Conservation (phyloP, 2,329 filamentous ascomycete genomes). For the Dothistroma septosporum region DNA sequence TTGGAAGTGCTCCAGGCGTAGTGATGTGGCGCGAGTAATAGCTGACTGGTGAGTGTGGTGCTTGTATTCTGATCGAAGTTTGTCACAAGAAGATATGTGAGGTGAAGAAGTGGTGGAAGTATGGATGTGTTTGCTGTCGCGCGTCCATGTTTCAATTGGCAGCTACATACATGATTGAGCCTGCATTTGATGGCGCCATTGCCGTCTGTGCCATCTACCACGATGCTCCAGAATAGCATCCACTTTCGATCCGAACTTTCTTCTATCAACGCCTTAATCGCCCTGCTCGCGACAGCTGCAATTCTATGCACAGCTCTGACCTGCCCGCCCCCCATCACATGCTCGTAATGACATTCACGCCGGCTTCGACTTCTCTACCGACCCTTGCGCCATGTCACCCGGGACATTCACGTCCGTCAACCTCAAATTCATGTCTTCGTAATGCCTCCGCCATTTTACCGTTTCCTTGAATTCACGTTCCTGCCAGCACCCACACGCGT, state of each 20-base stretch:
- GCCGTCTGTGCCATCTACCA: not conserved
- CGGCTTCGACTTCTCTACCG: not conserved
- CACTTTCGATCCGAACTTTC: no score
- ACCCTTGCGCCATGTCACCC: not conserved
- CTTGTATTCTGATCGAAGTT: not conserved
- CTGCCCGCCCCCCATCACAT: no score
- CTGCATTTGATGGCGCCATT: not conserved
- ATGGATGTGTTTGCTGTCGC: not conserved
- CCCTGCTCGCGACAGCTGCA: no score
- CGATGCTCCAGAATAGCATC: not conserved
- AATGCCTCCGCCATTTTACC: constrained; percentile 27
- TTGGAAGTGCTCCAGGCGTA: not conserved
- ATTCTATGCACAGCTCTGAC: no score
- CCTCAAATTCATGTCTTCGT: not conserved
- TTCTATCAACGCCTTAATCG: no score
- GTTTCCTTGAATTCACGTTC: constrained; percentile 77
- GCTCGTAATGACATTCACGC: not conserved
- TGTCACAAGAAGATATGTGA: not conserved
- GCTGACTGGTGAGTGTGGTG: not conserved
- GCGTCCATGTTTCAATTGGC: not conserved
- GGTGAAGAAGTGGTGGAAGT: not conserved
- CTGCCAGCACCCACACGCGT: constrained; percentile 79
- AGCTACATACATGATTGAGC: not conserved
- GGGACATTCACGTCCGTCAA: not conserved
- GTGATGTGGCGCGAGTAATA: not conserved